Evolutionary conservation across 2,329 filamentous ascomycete genomes (phyloP).

Genomic region (Aspergillus sergii): DNA sequence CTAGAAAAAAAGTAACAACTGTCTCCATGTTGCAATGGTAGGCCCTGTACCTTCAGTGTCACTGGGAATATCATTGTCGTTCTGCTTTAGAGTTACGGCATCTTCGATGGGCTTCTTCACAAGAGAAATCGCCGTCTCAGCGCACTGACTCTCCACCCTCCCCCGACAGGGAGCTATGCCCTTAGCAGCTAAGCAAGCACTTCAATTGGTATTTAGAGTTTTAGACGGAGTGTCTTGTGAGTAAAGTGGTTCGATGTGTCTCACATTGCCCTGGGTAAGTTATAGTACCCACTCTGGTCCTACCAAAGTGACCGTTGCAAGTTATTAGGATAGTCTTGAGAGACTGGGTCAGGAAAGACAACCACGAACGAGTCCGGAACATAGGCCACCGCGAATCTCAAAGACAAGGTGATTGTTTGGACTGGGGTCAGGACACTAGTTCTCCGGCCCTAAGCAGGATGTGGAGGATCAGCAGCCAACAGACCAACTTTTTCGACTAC

Average conservation of each 20-base stretch:
- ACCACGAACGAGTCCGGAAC: neutral
- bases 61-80: neutral
- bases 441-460: neutral
- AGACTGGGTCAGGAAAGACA: neutral
- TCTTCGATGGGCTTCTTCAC: neutral
- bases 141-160: neutral
- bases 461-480: neutral
- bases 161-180: neutral
- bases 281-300: neutral
- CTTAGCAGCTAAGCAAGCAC: neutral
- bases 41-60: neutral
- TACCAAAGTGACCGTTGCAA: neutral
- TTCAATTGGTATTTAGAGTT: neutral
- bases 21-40: conserved; percentile 9
- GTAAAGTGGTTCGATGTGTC: neutral
- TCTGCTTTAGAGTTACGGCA: neutral
- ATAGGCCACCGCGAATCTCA: neutral
- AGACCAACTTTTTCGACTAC: neutral
- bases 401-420: neutral
- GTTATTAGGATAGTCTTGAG: neutral
- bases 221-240: neutral
- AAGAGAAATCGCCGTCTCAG: neutral
- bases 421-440: neutral
- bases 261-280: neutral
- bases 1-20: conserved; percentile 11